These are phyloP conservation scores for Globisporangium spinosum DNA, from an alignment of 352 stramenopile species.

Conservation along the genomic window DNA sequence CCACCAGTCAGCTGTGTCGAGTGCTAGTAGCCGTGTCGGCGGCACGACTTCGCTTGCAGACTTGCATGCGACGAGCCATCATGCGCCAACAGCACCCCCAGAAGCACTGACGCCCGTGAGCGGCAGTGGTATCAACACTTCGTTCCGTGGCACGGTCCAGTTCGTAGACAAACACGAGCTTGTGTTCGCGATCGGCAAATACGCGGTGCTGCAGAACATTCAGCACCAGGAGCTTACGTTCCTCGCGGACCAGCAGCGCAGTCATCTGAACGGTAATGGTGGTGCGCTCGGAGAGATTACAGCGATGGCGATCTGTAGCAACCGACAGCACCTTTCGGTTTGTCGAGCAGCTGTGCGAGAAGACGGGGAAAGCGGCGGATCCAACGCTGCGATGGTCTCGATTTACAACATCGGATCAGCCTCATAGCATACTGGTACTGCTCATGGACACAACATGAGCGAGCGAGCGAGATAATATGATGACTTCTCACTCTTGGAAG, in stretches of 20 bases:
- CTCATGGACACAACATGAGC: background rate
- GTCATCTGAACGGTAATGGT: background rate
- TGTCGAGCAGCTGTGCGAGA: constrained; percentile 36
- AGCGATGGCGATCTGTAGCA: constrained; percentile 60
- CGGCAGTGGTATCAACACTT: constrained; percentile 48
- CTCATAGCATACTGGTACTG: constrained; percentile 1
- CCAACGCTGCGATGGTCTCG: constrained; percentile 28
- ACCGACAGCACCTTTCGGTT: constrained; percentile 47
- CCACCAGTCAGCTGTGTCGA: background rate
- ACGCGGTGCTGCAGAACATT: constrained; percentile 62
- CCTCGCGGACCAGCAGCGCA: constrained; percentile 23
- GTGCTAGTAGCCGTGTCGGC: background rate
- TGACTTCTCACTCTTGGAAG: constrained; percentile 7
- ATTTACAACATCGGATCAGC: constrained; percentile 28
- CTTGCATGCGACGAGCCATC: background rate
- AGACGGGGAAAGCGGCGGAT: background rate
- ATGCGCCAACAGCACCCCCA: background rate
- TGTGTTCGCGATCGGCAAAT: constrained; percentile 59
- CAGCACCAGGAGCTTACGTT: constrained; percentile 58
- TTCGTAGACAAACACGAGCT: constrained; percentile 60
- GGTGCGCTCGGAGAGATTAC: constrained; percentile 56
- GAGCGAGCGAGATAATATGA: background rate
- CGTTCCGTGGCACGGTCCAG: constrained; percentile 50
- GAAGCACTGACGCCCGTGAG: constrained; percentile 33
- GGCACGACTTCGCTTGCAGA: background rate